Percentiles rank a stretch among this genome's conserved stretches.
Conservation (phyloP, 257 asterid species). For the Verbascum thapsus region DNA sequence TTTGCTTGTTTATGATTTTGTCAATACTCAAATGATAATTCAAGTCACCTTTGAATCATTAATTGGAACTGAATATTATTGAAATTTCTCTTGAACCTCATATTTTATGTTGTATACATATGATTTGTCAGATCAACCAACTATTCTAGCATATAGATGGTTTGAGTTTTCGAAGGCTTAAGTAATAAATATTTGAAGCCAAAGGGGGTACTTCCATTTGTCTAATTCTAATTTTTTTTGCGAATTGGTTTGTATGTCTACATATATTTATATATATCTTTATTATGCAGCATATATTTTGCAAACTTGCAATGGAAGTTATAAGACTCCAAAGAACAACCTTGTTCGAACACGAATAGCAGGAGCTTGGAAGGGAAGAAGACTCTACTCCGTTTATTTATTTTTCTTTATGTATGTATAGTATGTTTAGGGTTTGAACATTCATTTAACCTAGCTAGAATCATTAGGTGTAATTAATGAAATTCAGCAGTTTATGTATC, state of each 20-base stretch:
- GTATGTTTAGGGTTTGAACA: neutral
- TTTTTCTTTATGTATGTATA: too few relatives aligned
- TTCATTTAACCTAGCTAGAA: neutral
- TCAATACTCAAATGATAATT: too few relatives aligned
- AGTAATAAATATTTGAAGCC: neutral
- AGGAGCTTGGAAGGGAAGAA: neutral
- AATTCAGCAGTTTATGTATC: too few relatives aligned
- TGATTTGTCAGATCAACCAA: too few relatives aligned
- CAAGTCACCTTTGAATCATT: too few relatives aligned
- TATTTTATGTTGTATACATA: too few relatives aligned
- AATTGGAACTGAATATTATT: too few relatives aligned
- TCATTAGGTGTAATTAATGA: neutral
- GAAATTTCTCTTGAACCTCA: too few relatives aligned
- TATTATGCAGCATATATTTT: neutral
- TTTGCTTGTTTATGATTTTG: too few relatives aligned
- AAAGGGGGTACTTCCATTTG: neutral
- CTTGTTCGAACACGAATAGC: neutral
- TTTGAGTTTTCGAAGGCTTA: neutral
- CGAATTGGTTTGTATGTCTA: neutral
- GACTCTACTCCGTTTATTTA: neutral
- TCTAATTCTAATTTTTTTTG: neutral
- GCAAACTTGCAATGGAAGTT: neutral
- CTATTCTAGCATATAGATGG: neutral
- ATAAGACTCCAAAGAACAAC: conserved; percentile 20
- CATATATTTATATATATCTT: too few relatives aligned